phyloP scores from a whole-genome alignment of 495 filamentous ascomycete species.

The Talaromyces ruber region DNA sequence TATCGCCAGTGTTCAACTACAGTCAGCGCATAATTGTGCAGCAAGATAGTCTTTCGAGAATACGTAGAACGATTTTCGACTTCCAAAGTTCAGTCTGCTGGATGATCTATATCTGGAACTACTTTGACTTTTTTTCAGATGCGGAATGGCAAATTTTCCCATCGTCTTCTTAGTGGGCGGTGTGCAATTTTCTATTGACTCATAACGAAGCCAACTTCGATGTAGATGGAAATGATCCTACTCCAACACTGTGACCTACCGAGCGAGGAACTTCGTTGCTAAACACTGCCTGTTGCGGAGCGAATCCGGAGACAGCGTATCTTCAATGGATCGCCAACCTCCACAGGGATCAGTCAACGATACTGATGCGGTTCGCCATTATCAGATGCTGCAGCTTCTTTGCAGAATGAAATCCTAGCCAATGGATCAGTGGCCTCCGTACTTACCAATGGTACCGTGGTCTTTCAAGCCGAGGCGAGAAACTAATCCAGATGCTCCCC shows the following conservation, averaged over 20 bases:
- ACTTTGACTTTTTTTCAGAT: too few species aligned
- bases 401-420: not conserved
- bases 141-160: too few species aligned
- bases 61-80: not conserved
- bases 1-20: not conserved
- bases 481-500: not conserved
- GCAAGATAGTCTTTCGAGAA: not conserved
- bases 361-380: not conserved
- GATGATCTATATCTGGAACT: not conserved
- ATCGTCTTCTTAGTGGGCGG: not conserved
- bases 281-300: not conserved
- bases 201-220: not conserved
- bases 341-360: not conserved
- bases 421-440: not conserved
- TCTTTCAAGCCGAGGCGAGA: not conserved
- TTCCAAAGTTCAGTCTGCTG: not conserved
- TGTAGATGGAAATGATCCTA: not conserved
- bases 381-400: not conserved
- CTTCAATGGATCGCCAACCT: not conserved
- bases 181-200: not conserved
- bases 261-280: not conserved
- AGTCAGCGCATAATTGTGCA: not conserved
- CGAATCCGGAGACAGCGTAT: not conserved
- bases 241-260: not conserved
- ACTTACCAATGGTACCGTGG: not conserved